phyloP scores from a whole-genome alignment of 495 filamentous ascomycete species.

The Penicillium nucicola region DNA sequence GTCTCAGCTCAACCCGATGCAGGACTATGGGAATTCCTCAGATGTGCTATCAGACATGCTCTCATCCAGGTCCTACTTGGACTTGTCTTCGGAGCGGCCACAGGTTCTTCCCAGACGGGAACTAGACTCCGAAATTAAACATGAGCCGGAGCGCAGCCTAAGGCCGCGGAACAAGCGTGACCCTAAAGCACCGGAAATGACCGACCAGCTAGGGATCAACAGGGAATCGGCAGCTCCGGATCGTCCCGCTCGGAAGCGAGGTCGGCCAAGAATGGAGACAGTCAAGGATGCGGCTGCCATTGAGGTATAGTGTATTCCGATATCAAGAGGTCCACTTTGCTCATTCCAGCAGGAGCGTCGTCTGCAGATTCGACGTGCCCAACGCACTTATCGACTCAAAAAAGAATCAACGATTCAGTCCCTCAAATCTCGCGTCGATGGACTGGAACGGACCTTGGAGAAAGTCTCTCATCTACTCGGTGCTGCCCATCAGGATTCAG shows the following conservation, averaged over 20 bases:
- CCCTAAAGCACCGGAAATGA: slow-evolving; percentile 8
- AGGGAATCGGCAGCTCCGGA: slow-evolving; percentile 2
- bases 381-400: slow-evolving; percentile 78
- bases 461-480: slow-evolving; percentile 67
- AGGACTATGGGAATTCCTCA: neutral
- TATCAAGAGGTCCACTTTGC: neutral
- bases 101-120: neutral
- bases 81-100: slow-evolving; percentile 9
- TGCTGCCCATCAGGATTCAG: neutral
- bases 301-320: no score
- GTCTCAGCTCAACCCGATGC: neutral
- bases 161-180: slow-evolving; percentile 1
- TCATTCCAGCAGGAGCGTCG: slow-evolving; percentile 48
- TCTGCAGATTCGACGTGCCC: slow-evolving; percentile 82
- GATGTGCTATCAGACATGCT: slow-evolving; percentile 4
- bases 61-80: slow-evolving; percentile 20
- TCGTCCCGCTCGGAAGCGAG: slow-evolving; percentile 23
- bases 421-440: slow-evolving; percentile 64
- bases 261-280: slow-evolving; percentile 21
- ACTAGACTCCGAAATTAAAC: neutral
- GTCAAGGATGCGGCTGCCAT: slow-evolving; percentile 23
- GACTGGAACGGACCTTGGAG: slow-evolving; percentile 63
- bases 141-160: slow-evolving; percentile 8
- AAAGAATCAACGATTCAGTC: slow-evolving; percentile 79
- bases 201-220: slow-evolving; percentile 4